Evolutionary conservation across 495 filamentous ascomycete genomes (phyloP), one percentile per base, ranked within the genome.

Genomic region (Talaromyces ruber): DNA sequence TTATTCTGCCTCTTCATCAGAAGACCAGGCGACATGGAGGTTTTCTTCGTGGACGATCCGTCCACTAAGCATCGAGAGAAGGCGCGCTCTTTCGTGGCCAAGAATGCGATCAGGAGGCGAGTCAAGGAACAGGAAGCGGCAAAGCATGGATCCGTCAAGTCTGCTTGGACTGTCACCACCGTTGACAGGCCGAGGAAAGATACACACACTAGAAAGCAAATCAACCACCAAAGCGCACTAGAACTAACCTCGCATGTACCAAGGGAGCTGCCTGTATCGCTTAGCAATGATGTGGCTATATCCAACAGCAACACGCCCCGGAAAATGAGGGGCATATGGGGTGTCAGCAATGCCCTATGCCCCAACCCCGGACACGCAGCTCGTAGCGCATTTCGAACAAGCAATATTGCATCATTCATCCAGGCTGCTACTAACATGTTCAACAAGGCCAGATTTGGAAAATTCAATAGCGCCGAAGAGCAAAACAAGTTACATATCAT

Each of bases 301-400:
- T 47, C 43, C 43, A 47, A 47, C 18, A 47, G 18, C 43, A 47
- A 21, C n/a, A n/a, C n/a, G 0, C 16, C 54, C 25, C 25, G 14
- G 8, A 57, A 34, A 22, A 25, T 25, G 12, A 57, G 28, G 26
- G 54, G 26, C 26, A 57, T 56, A 58, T 63, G 62, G 62, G 62
- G 62, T 8, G 62, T 63, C 16, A 63, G 62, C 30, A 56, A 25
- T 16, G 62, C 62, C n/a, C 21, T 59, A 8, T 63, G 62, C 50
- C 62, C 62, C 6, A 58, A 58, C n/a, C 62, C 62, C 6, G 56
- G 52, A 21, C 53, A 63, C 25, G 54, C 58, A 21, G 47, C 55
- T n/a, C 62, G 52, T 11, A 59, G 55, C 16, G 29, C 58, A 7
- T 63, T 58, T 2, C 34, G 62, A 51, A 52, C 34, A 16, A 59